Evolutionary conservation across 352 stramenopile species (phyloP), one percentile per base, ranked within the genome.

Genomic region (Paralagenidium karlingii): DNA sequence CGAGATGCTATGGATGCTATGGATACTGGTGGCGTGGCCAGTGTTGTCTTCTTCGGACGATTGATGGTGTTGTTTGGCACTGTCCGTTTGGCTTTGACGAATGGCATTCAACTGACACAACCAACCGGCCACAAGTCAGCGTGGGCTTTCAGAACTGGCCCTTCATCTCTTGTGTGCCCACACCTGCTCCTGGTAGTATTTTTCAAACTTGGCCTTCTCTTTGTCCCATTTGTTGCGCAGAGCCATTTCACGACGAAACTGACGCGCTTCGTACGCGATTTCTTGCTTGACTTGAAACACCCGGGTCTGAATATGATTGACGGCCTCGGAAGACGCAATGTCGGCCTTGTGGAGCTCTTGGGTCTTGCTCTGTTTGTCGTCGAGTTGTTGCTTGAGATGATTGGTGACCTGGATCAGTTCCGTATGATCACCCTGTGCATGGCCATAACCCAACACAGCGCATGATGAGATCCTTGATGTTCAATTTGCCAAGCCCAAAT

Each of bases 131-230:
- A 38, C 44, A 57, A 2, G 21, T 37, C 34, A 10, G 32, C 32
- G 32, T 38, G 32, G 36, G 19, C 13, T 15, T 24, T 16, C 13
- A 29, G n/a, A 19, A n/a, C n/a, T 47, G 20, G 25, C 3, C 36
- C n/a, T 43, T 26, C 22, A 7, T 21, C 40, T 47, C 24, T 47
- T 43, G 29, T 44, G 12, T 44, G 3, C 5, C 8, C 52, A 21
- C 25, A 90, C 60, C 45, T 90, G 77, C 36, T 83, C 64, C 36
- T 78, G 75, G 52, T 87, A 90, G 49, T 86, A 88, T 34, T 70
- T 79, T 24, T 90, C 69, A 31, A 90, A 90, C 38, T 90, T 88
- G 36, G 68, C 57, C 41, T 85, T 86, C 43, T 90, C 77, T 0
- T 68, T 47, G 2, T 64, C 59, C 77, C 77, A 90, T 33, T 86